These are phyloP conservation scores for Apophysomyces trapeziformis DNA, from an alignment of 371 early-diverging fungal species.

Conservation along the genomic window DNA sequence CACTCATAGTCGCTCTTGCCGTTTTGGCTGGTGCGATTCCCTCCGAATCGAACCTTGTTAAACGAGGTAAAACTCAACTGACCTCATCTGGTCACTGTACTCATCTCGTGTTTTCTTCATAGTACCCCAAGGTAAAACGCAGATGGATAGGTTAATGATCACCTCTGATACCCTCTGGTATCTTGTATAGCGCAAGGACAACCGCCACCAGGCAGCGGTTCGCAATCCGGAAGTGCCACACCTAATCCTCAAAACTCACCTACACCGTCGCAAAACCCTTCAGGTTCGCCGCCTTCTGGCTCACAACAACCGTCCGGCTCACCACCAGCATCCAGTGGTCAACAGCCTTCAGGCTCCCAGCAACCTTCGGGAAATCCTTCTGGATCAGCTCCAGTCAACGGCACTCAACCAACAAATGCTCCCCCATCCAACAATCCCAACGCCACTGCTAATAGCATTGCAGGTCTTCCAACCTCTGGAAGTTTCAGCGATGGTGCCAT, in stretches of 20 bases:
- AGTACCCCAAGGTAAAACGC: conserved; percentile 27
- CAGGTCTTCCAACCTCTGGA: conserved; percentile 43
- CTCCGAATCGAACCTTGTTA: conserved; percentile 14
- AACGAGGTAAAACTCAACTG: neutral
- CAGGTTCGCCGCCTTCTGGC: conserved; percentile 11
- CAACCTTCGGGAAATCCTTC: neutral
- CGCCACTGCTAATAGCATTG: conserved; percentile 20
- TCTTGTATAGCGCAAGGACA: neutral
- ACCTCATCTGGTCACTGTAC: neutral
- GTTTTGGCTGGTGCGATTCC: neutral
- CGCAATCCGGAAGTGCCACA: neutral
- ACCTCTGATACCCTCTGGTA: neutral
- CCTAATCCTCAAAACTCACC: neutral
- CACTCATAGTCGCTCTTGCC: neutral
- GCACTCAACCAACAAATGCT: neutral
- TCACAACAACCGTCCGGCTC: conserved; percentile 1
- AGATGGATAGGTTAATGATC: neutral
- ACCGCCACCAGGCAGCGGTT: neutral
- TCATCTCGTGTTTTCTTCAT: conserved; percentile 8
- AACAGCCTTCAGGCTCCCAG: neutral
- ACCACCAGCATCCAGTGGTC: neutral
- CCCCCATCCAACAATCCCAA: conserved; percentile 1
- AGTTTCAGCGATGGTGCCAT: conserved; percentile 42
- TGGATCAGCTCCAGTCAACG: conserved; percentile 9
- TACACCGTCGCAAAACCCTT: neutral